phyloP scores from a whole-genome alignment of 805 yeast species.

The Saccharomycopsis schoenii region DNA sequence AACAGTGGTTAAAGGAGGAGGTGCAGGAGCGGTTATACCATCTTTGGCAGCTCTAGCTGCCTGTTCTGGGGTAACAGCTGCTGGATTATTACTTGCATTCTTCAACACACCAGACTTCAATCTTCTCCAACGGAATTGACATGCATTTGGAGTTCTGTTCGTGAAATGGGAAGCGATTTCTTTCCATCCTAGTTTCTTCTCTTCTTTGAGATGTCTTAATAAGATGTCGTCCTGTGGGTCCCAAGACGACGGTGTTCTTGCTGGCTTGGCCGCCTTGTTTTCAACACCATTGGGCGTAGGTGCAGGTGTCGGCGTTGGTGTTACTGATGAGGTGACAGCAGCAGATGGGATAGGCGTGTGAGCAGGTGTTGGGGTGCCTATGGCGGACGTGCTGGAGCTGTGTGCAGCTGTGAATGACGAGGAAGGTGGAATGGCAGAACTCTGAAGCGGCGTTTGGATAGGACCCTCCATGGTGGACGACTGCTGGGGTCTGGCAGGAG shows the following conservation, averaged over 20 bases:
- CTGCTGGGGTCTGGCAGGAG: not conserved
- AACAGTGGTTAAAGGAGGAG: slow-evolving; percentile 8
- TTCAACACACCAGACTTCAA: slow-evolving; percentile 36
- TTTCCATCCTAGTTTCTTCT: slow-evolving; percentile 80
- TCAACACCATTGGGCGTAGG: not conserved
- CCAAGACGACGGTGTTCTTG: slow-evolving; percentile 40
- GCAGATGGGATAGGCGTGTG: no score
- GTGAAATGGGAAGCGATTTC: slow-evolving; percentile 73
- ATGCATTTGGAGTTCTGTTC: slow-evolving; percentile 79
- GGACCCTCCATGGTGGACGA: not conserved
- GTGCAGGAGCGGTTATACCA: not conserved
- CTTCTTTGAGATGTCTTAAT: slow-evolving; percentile 68
- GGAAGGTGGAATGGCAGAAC: not conserved
- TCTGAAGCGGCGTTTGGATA: not conserved
- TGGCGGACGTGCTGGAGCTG: not conserved
- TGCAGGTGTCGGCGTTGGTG: not conserved
- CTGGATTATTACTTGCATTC: slow-evolving; percentile 18
- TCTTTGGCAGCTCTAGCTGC: not conserved
- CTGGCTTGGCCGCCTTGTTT: not conserved
- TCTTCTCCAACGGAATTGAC: slow-evolving; percentile 85
- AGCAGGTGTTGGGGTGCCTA: no score
- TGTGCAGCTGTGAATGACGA: not conserved
- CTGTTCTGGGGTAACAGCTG: slow-evolving; percentile 9
- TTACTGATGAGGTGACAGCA: no score
- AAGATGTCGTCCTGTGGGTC: slow-evolving; percentile 67